Evolutionary conservation across 306 rosid species (phyloP), one percentile per base, ranked within the genome.

Genomic region (Corylus heterophylla): DNA sequence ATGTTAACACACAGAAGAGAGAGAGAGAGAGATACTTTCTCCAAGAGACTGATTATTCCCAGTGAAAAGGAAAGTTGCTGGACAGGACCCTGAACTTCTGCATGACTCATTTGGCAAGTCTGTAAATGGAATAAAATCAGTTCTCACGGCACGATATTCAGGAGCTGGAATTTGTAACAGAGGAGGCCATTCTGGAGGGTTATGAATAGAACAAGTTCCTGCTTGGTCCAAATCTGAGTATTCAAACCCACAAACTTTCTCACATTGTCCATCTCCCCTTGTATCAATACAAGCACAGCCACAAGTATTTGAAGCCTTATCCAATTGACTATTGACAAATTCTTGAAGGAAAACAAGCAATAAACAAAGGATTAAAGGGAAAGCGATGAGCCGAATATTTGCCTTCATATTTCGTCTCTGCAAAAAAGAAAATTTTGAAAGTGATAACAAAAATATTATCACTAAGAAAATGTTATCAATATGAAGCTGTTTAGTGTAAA

Each of bases 111-210:
- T 76, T 18, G 98, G 98, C 79, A 90, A 86, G 79, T 87, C 97
- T 2, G 84, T 51, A 54, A 22, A 76, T 1, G 90, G 83, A 49
- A 83, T 9, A 80, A 82, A 44, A 59, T 84, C 89, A 1, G 90
- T 83, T 70, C 76, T 66, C 54, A 87, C 97, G 0, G 97, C 97
- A 3, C 97, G 94, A 68, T 85, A 86, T 7, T 81, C 66, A 1
- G 94, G 92, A 44, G 83, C 84, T 0, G 98, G 97, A 3, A 90
- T 44, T 85, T 94, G 98, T 77, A 92, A 76, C 74, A 94, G 50
- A 7, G 97, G 97, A 81, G 92, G 86, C 97, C 97, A 94, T 80
- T 91, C 89, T 0, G 87, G 88, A 74, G 98, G 95, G 66, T 31
- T 76, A 3, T 48, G 71, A 78, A 89, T 76, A 2, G 92, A 74